Conservation (phyloP, 441 rosid genomes). For the Populus hybrid region DNA sequence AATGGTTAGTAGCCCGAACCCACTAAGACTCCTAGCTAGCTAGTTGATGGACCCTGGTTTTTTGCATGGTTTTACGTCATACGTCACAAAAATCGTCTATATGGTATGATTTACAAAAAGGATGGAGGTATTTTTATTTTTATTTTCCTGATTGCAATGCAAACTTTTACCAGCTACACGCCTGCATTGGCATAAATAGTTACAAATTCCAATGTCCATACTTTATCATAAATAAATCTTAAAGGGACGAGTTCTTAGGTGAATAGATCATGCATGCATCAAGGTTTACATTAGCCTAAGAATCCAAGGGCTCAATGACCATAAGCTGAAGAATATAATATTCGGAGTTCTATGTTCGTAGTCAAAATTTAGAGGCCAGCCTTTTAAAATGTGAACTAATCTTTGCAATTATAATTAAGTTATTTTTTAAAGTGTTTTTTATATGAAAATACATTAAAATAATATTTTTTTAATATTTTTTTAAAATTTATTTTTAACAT, state of each 20-base stretch:
- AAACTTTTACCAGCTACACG: too few species aligned
- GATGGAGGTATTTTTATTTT: too few species aligned
- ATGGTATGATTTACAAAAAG: too few species aligned
- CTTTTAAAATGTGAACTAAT: neutral
- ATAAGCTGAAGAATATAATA: neutral
- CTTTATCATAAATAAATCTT: neutral
- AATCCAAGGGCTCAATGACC: neutral
- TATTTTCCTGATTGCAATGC: too few species aligned
- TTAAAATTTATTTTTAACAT: too few species aligned
- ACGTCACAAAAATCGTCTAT: too few species aligned
- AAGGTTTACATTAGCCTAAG: neutral
- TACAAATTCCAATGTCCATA: neutral
- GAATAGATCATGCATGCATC: neutral
- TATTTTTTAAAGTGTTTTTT: too few species aligned
- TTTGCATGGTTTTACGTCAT: neutral
- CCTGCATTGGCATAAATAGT: neutral
- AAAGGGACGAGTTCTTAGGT: neutral
- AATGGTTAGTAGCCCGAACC: neutral
- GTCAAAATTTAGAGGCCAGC: neutral
- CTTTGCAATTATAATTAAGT: rapidly evolving
- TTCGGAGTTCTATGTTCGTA: neutral
- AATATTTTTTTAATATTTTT: too few species aligned
- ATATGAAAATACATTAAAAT: too few species aligned
- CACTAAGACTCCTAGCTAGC: neutral
- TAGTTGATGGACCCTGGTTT: neutral